These are phyloP conservation scores for Stereocaulon alpinum DNA, from an alignment of 495 filamentous ascomycete species.

Conservation along the genomic window DNA sequence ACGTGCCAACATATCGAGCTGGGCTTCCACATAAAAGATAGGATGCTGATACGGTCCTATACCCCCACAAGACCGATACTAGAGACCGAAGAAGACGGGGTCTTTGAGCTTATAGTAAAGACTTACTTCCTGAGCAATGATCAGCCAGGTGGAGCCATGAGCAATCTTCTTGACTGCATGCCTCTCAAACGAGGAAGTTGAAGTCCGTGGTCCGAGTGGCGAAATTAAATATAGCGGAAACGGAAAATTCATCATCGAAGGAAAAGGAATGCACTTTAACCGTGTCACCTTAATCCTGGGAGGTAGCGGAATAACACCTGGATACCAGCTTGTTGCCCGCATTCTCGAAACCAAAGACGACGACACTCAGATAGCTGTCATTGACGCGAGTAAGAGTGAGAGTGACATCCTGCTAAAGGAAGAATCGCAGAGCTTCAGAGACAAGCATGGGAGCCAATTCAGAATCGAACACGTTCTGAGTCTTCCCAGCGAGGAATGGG, in stretches of 20 bases:
- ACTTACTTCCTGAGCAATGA: not conserved
- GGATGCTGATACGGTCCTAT: not conserved
- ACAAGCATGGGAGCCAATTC: not conserved
- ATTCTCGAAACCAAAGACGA: not conserved
- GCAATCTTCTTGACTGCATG: slow-evolving; percentile 1
- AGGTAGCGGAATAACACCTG: not conserved
- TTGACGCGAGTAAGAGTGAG: not conserved
- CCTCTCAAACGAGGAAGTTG: not conserved
- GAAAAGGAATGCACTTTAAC: not conserved
- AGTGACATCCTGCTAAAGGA: not conserved
- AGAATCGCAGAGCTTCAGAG: not conserved
- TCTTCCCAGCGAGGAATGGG: not conserved
- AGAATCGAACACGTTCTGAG: not conserved
- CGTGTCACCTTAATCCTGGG: not conserved
- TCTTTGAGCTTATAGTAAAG: not conserved
- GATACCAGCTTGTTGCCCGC: not conserved
- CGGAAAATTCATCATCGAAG: not conserved
- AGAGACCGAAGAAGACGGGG: not conserved
- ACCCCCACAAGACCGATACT: not conserved
- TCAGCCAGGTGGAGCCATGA: not conserved
- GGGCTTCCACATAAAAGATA: not conserved
- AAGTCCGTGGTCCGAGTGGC: not conserved
- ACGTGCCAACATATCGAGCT: not conserved
- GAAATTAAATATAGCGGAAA: not conserved
- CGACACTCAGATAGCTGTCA: not conserved